These are phyloP conservation scores for Inga leiocalycina DNA, from an alignment of 306 rosid species.

Conservation along the genomic window DNA sequence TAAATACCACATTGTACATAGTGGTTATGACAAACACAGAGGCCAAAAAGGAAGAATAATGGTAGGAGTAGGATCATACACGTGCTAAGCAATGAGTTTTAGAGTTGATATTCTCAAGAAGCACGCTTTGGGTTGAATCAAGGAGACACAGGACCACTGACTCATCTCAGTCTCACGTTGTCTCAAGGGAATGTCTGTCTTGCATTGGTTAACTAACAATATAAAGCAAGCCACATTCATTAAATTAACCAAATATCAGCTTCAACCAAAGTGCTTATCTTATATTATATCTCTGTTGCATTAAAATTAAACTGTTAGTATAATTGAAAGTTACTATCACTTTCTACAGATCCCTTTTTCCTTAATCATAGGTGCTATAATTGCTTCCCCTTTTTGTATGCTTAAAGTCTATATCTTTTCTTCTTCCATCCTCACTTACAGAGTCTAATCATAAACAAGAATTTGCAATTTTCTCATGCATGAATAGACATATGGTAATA, in stretches of 20 bases:
- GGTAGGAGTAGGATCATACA: slow-evolving; percentile 40
- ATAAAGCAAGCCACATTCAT: not conserved
- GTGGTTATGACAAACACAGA: slow-evolving; percentile 42
- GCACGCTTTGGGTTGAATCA: slow-evolving; percentile 99
- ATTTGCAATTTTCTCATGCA: slow-evolving; percentile 18
- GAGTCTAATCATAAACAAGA: no score
- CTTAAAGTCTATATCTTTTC: slow-evolving; percentile 33
- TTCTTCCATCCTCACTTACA: not conserved
- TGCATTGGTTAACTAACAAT: slow-evolving; percentile 56
- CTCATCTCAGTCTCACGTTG: slow-evolving; percentile 51
- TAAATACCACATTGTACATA: not conserved
- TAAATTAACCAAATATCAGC: not conserved
- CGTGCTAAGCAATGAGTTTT: slow-evolving; percentile 82
- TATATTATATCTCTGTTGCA: not conserved
- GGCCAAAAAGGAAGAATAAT: slow-evolving; percentile 60
- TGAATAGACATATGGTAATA: slow-evolving; percentile 12
- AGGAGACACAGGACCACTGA: slow-evolving; percentile 98
- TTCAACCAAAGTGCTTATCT: slow-evolving; percentile 22
- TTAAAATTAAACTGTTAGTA: not conserved
- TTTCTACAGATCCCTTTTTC: slow-evolving; percentile 61
- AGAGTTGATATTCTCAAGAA: slow-evolving; percentile 62
- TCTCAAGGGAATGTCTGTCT: slow-evolving; percentile 86
- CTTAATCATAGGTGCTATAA: slow-evolving; percentile 82
- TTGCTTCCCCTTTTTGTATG: slow-evolving; percentile 63
- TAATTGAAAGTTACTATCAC: slow-evolving; percentile 39